Evolutionary conservation across 169 alveolate genomes (phyloP).

Genomic region (Plasmodium ovale): DNA sequence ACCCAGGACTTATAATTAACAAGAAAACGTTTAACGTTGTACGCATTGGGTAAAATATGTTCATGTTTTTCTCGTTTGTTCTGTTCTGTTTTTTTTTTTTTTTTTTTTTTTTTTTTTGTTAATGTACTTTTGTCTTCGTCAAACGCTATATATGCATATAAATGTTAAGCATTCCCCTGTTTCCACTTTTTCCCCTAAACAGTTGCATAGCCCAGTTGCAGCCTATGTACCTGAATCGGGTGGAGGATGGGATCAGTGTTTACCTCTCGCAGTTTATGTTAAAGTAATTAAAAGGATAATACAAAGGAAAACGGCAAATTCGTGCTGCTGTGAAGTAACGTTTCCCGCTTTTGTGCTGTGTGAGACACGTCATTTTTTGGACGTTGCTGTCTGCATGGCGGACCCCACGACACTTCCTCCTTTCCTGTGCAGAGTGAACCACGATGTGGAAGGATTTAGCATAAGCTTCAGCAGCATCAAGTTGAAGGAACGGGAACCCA

Average conservation of each 20-base stretch:
- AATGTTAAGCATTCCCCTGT: neutral
- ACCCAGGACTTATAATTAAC: slow-evolving; percentile 35
- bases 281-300: slow-evolving; percentile 24
- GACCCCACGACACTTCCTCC: too few species aligned
- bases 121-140: neutral
- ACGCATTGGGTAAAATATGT: slow-evolving; percentile 40
- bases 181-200: neutral
- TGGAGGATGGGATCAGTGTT: slow-evolving; percentile 30
- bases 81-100: neutral
- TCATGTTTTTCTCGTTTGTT: neutral
- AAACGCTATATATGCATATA: neutral
- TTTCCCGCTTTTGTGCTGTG: too few species aligned
- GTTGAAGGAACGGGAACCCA: slow-evolving; percentile 49
- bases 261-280: slow-evolving; percentile 56
- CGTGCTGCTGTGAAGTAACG: too few species aligned
- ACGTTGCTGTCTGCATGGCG: too few species aligned
- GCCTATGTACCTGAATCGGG: slow-evolving; percentile 13
- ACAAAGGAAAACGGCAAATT: too few species aligned
- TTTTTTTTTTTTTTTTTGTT: neutral
- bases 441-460: slow-evolving; percentile 60
- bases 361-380: too few species aligned
- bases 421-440: slow-evolving; percentile 17
- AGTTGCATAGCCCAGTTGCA: slow-evolving; percentile 63
- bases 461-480: slow-evolving; percentile 45
- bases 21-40: slow-evolving; percentile 36